Conservation (phyloP, 192 early-diverging fungal genomes). For the Polychytrium aggregatum region DNA sequence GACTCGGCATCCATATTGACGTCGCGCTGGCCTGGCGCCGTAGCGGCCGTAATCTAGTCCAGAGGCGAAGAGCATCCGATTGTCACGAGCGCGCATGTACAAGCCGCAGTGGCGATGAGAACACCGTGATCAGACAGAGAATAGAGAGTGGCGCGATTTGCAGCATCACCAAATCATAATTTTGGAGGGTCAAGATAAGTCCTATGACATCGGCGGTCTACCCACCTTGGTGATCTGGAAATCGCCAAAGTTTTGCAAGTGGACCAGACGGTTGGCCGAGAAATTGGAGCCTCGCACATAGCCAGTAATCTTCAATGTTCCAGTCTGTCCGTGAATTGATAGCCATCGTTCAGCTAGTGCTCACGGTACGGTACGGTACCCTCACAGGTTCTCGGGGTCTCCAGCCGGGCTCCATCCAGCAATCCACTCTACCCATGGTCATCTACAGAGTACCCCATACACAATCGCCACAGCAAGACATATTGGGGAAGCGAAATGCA, state of each 20-base stretch:
- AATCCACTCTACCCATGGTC: slow-evolving; percentile 1
- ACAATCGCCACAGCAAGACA: too few relatives aligned
- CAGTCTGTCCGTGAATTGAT: too few relatives aligned
- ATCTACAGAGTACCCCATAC: not conserved
- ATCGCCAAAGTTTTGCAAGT: slow-evolving; percentile 88
- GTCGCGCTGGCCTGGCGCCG: slow-evolving; percentile 12
- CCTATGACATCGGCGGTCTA: slow-evolving; percentile 10
- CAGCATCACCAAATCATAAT: too few relatives aligned
- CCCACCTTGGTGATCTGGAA: slow-evolving; percentile 81
- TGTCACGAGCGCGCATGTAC: too few relatives aligned
- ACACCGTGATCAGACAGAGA: slow-evolving; percentile 17
- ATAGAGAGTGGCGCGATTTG: too few relatives aligned
- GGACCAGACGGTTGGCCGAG: slow-evolving; percentile 82
- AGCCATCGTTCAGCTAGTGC: too few relatives aligned
- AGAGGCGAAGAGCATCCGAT: too few relatives aligned
- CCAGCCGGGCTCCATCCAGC: too few relatives aligned
- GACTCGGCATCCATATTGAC: slow-evolving; percentile 29
- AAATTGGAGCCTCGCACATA: slow-evolving; percentile 75
- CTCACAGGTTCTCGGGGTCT: too few relatives aligned
- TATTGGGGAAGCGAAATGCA: too few relatives aligned
- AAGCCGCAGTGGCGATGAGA: slow-evolving; percentile 11
- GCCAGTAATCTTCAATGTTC: slow-evolving; percentile 71
- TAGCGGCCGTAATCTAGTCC: slow-evolving; percentile 12
- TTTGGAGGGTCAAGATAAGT: not conserved
- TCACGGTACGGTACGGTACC: too few relatives aligned